Evolutionary conservation across 1,284 basidiomycete species (phyloP).

Genomic region (Austroboletus novae-zelandiae): DNA sequence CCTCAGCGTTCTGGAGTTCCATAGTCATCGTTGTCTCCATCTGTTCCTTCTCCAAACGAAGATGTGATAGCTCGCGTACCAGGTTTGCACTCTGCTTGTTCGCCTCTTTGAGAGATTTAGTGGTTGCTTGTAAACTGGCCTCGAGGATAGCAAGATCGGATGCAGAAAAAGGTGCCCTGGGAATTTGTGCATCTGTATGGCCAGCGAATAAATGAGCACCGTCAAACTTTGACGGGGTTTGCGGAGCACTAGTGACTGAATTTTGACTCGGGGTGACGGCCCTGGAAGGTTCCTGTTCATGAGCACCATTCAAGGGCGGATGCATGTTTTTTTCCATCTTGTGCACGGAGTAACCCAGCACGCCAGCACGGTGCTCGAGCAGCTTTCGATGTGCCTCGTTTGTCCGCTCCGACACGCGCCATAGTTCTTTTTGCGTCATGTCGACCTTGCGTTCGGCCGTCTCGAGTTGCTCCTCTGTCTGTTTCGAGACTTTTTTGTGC

Average conservation of each 20-base stretch:
- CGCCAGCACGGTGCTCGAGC: conserved; percentile 75
- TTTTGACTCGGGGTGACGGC: conserved; percentile 52
- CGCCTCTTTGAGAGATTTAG: conserved; percentile 52
- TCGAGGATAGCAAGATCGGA: conserved; percentile 49
- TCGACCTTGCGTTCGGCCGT: conserved; percentile 67
- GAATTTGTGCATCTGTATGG: conserved; percentile 60
- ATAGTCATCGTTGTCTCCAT: conserved; percentile 59
- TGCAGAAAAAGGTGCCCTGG: conserved; percentile 34
- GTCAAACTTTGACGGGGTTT: conserved; percentile 60
- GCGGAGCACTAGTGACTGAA: conserved; percentile 46
- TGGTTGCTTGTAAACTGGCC: conserved; percentile 57
- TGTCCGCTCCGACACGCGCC: conserved; percentile 58
- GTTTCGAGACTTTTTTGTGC: conserved; percentile 59
- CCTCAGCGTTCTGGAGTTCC: conserved; percentile 64
- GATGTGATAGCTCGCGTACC: conserved; percentile 55
- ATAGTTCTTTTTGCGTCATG: conserved; percentile 64
- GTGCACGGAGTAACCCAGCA: conserved; percentile 68
- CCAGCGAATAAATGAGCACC: conserved; percentile 82
- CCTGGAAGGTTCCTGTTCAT: conserved; percentile 44
- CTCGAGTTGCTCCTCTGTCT: conserved; percentile 69
- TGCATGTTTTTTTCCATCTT: conserved; percentile 61
- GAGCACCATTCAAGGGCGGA: conserved; percentile 28
- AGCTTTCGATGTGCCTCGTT: conserved; percentile 59
- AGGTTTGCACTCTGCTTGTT: conserved; percentile 61
- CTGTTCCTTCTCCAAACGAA: conserved; percentile 63